These are phyloP conservation scores for Wickerhamiella azymoides DNA, from an alignment of 805 yeast genomes.

Conservation along the genomic window DNA sequence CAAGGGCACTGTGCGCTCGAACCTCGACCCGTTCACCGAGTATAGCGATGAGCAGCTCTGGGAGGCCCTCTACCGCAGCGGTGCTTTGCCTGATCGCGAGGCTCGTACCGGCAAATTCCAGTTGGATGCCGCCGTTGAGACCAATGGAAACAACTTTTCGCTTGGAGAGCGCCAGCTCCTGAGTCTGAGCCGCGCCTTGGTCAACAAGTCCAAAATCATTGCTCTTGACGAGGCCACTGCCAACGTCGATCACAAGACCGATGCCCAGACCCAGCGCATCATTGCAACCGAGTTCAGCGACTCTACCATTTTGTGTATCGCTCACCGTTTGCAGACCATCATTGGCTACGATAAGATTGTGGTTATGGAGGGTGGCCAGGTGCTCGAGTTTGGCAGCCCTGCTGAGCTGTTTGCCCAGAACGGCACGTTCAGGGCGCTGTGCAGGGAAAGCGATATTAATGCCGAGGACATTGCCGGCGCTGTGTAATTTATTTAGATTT, in stretches of 20 bases:
- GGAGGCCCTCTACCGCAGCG: constrained; percentile 52
- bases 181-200: constrained; percentile 59
- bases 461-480: background rate
- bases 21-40: constrained; percentile 60
- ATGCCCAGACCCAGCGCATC: constrained; percentile 45
- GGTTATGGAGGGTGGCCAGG: constrained; percentile 44
- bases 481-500: background rate
- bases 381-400: constrained; percentile 43
- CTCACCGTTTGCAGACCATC: constrained; percentile 55
- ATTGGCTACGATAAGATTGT: constrained; percentile 42
- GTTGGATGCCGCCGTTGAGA: constrained; percentile 44
- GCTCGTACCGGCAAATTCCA: constrained; percentile 36
- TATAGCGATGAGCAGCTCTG: constrained; percentile 46
- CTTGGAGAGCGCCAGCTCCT: constrained; percentile 54
- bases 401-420: constrained; percentile 24
- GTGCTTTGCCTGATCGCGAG: constrained; percentile 24
- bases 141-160: constrained; percentile 57
- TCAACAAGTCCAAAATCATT: constrained; percentile 44
- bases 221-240: constrained; percentile 70
- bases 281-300: constrained; percentile 42
- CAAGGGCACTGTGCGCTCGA: constrained; percentile 61
- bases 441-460: background rate
- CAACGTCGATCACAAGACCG: constrained; percentile 62
- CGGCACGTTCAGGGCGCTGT: background rate
- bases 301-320: constrained; percentile 59